Conservation (phyloP, 2,329 filamentous ascomycete species). For the Septoria petroselini region DNA sequence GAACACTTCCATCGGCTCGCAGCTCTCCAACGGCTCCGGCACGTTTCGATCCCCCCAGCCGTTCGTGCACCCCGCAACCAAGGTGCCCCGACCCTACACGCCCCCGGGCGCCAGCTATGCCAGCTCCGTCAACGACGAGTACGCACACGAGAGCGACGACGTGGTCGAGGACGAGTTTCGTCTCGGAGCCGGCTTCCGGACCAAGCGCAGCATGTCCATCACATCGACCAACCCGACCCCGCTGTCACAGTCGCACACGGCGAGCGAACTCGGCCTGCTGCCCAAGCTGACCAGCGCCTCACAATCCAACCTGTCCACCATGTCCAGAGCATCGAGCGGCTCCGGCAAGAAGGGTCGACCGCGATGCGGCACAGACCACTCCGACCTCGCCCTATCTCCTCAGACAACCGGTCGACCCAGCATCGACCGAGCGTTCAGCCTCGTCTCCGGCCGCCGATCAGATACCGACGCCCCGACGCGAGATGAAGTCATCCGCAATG, state of each 20-base stretch:
- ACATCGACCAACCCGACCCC: slow-evolving; percentile 39
- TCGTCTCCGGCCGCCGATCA: slow-evolving; percentile 41
- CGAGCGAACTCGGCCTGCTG: slow-evolving; percentile 42
- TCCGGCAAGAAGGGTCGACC: slow-evolving; percentile 40
- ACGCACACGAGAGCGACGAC: slow-evolving; percentile 41
- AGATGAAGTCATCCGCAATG: slow-evolving; percentile 55
- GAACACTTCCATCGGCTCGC: slow-evolving; percentile 55
- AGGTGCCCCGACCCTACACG: slow-evolving; percentile 54
- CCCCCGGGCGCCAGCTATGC: slow-evolving; percentile 53
- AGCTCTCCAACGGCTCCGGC: slow-evolving; percentile 51
- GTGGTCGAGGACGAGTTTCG: slow-evolving; percentile 48
- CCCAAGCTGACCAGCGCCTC: slow-evolving; percentile 52
- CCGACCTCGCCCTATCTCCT: slow-evolving; percentile 49
- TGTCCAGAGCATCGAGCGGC: slow-evolving; percentile 39
- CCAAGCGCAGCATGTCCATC: slow-evolving; percentile 46
- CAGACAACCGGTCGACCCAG: slow-evolving; percentile 51
- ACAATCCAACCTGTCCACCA: slow-evolving; percentile 53
- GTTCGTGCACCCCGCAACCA: slow-evolving; percentile 56
- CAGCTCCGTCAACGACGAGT: slow-evolving; percentile 47
- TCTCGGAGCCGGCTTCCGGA: slow-evolving; percentile 38
- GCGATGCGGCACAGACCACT: slow-evolving; percentile 49
- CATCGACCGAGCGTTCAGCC: slow-evolving; percentile 55
- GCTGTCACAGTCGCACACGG: slow-evolving; percentile 35
- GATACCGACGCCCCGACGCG: slow-evolving; percentile 53
- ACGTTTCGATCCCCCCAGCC: slow-evolving; percentile 48